Evolutionary conservation across 2,329 filamentous ascomycete genomes (phyloP).

Genomic region (Penicillium rolfsii): DNA sequence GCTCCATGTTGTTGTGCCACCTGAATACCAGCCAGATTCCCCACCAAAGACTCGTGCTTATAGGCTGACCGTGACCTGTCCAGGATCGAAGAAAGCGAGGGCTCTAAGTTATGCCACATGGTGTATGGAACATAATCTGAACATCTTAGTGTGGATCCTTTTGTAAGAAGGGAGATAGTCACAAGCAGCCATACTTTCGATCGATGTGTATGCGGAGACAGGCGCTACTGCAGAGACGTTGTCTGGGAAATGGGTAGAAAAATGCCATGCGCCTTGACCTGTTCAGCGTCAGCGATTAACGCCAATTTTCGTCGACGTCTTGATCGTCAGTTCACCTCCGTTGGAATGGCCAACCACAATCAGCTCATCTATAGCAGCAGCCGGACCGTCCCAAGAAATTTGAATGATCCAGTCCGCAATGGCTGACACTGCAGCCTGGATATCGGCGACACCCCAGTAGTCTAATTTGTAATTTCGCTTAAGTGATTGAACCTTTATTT

Average conservation of each 20-base stretch:
- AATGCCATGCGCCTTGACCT: constrained; percentile 62
- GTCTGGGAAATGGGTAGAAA: constrained; percentile 59
- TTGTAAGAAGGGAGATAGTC: background rate
- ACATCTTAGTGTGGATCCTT: constrained; percentile 1
- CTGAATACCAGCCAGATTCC: constrained; percentile 57
- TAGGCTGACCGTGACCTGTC: constrained; percentile 56
- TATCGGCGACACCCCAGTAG: constrained; percentile 60
- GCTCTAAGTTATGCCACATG: constrained; percentile 59
- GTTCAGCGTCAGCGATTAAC: background rate
- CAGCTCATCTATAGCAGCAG: constrained; percentile 52
- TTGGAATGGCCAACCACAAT: constrained; percentile 63
- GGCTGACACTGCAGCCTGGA: constrained; percentile 55
- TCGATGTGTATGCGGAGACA: constrained; percentile 62
- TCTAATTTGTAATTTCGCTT: constrained; percentile 32
- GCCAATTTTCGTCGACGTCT: too few relatives aligned
- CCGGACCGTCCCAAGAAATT: constrained; percentile 54
- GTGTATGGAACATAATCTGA: constrained; percentile 60
- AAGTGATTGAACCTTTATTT: background rate
- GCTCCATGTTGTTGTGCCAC: constrained; percentile 61
- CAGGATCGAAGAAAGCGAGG: constrained; percentile 52
- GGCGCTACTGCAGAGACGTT: constrained; percentile 59
- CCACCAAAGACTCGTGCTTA: constrained; percentile 58
- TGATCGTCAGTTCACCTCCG: constrained; percentile 44
- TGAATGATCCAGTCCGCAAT: constrained; percentile 56
- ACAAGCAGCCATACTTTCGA: constrained; percentile 46